Conservation (phyloP, 768 basidiomycete genomes). For the Pleurotus tuber-regium region DNA sequence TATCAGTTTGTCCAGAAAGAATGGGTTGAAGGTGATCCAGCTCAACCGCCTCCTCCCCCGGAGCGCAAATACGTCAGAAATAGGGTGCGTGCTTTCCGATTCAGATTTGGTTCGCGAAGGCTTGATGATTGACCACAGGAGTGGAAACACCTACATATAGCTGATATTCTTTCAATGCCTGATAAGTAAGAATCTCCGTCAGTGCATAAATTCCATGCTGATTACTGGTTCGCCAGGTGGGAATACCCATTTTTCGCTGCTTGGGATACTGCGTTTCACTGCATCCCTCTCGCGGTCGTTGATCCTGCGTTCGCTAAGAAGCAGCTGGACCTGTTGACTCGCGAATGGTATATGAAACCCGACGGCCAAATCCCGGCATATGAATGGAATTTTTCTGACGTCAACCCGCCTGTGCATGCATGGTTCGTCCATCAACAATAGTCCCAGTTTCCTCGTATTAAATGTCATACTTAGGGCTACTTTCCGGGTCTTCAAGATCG, state of each 20-base stretch:
- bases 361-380: conserved; percentile 99
- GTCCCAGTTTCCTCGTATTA: neutral
- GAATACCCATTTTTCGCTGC: conserved; percentile 99
- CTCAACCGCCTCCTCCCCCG: conserved; percentile 92
- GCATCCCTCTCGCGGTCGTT: conserved; percentile 94
- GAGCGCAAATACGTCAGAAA: conserved; percentile 86
- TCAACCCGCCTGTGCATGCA: conserved; percentile 98
- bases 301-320: conserved; percentile 97
- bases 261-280: conserved; percentile 99
- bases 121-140: conserved; percentile 44
- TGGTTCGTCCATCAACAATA: conserved; percentile 51
- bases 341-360: conserved; percentile 99
- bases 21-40: conserved; percentile 95
- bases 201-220: conserved; percentile 7
- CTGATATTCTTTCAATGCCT: conserved; percentile 97
- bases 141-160: conserved; percentile 95
- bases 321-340: conserved; percentile 91
- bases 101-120: conserved; percentile 1
- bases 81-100: conserved; percentile 43
- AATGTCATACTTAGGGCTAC: conserved; percentile 64
- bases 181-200: conserved; percentile 70
- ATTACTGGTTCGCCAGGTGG: conserved; percentile 53
- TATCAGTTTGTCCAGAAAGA: conserved; percentile 96
- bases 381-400: conserved; percentile 99
- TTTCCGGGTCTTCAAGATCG: conserved; percentile 98